A percentile compares a stretch with the other conserved stretches of the same genome.
Conservation (phyloP, 345 rosid species). For the Theobroma cacao region DNA sequence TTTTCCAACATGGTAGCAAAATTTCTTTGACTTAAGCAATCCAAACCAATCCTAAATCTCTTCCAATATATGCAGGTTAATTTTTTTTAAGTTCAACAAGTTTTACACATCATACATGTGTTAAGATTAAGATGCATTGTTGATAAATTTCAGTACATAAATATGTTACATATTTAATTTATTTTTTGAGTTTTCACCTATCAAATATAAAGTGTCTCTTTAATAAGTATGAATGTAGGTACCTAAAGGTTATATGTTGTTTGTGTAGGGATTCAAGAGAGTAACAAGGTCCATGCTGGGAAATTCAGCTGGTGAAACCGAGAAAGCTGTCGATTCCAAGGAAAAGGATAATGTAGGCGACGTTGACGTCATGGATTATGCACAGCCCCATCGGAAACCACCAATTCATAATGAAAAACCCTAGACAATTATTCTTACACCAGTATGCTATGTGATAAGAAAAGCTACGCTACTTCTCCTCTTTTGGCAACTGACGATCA, state of each 20-base stretch:
- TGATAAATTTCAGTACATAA: too few species aligned
- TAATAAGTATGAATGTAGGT: too few species aligned
- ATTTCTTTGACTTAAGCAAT: too few species aligned
- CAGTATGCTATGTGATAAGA: too few species aligned
- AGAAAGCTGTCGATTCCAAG: constrained; percentile 28
- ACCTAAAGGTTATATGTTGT: background rate
- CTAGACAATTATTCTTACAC: constrained; percentile 14
- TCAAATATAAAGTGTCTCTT: too few species aligned
- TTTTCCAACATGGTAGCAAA: background rate
- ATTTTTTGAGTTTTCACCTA: too few species aligned
- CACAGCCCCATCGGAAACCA: constrained; percentile 85
- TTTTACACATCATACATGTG: too few species aligned
- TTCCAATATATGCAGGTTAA: too few species aligned
- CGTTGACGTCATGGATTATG: constrained; percentile 72
- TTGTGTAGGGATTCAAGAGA: constrained; percentile 25
- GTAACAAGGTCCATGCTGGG: constrained; percentile 26
- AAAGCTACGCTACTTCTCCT: too few species aligned
- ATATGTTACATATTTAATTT: too few species aligned
- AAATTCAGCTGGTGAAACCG: constrained; percentile 8
- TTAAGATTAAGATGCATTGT: too few species aligned
- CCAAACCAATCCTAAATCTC: background rate
- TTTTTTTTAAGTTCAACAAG: too few species aligned
- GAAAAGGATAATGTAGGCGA: constrained; percentile 39
- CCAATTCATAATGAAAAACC: constrained; percentile 87
- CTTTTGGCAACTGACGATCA: background rate